These are phyloP conservation scores for Cordia subcordata DNA, from an alignment of 257 asterid genomes.

Conservation along the genomic window DNA sequence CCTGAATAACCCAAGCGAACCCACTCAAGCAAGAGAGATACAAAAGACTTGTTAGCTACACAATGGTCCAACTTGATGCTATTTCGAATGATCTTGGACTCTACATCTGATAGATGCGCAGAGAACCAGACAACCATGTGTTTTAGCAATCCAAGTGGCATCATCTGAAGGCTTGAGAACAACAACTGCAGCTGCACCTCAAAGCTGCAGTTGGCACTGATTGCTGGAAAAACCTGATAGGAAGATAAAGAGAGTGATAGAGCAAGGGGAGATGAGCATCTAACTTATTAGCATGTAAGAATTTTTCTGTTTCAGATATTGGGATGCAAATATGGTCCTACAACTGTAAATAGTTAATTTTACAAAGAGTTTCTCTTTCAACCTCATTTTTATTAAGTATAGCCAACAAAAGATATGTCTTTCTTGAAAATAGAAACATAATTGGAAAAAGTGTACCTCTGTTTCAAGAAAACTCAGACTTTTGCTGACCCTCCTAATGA, in stretches of 20 bases:
- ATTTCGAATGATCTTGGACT: conserved; percentile 44
- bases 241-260: conserved; percentile 29
- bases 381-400: too few species aligned
- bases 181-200: conserved; percentile 66
- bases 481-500: conserved; percentile 39
- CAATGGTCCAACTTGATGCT: conserved; percentile 41
- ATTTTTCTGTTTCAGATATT: too few species aligned
- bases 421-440: too few species aligned
- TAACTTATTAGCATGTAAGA: too few species aligned
- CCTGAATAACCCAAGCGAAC: conserved; percentile 66
- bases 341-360: too few species aligned
- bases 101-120: conserved; percentile 52
- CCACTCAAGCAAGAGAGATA: conserved; percentile 44
- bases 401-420: too few species aligned
- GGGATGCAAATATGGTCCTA: too few species aligned
- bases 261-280: conserved; percentile 1
- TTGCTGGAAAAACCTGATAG: conserved; percentile 57
- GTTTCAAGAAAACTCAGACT: conserved; percentile 49
- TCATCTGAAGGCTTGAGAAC: conserved; percentile 55
- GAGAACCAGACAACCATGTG: conserved; percentile 68
- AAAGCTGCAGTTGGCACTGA: conserved; percentile 45
- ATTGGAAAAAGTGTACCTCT: conserved; percentile 37
- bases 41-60: conserved; percentile 36
- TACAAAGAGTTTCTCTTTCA: too few species aligned
- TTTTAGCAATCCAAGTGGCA: conserved; percentile 83